Conservation (phyloP, 2,329 filamentous ascomycete species). For the Amylocarpus encephaloides region DNA sequence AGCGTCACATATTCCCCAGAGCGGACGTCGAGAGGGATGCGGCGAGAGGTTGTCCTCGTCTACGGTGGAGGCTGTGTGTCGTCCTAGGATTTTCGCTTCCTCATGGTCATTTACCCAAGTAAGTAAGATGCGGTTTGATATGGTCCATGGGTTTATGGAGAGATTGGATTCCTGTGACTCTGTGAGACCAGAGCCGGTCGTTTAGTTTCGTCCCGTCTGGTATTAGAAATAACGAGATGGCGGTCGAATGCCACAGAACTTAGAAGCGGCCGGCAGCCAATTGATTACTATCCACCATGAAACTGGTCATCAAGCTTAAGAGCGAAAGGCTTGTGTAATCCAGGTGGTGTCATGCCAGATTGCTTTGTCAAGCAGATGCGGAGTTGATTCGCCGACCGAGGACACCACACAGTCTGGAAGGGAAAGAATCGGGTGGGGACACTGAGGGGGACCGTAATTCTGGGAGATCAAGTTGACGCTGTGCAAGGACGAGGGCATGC, state of each 20-base stretch:
- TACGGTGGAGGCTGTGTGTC: neutral
- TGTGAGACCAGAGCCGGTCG: too few species aligned
- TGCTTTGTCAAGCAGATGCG: constrained; percentile 3
- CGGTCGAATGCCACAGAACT: too few species aligned
- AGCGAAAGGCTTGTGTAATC: neutral
- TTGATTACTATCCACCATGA: neutral
- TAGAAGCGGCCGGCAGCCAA: neutral
- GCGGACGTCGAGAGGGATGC: neutral
- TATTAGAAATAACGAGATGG: too few species aligned
- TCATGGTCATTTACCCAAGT: neutral
- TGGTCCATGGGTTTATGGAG: neutral
- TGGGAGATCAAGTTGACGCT: neutral
- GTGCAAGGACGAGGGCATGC: neutral
- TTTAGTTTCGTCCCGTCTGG: too few species aligned
- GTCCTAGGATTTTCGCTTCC: neutral
- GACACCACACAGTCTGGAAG: neutral
- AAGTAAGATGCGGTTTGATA: neutral
- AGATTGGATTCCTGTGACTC: neutral
- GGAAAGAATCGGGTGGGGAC: neutral
- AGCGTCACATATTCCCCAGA: constrained; percentile 6
- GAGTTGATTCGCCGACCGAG: neutral
- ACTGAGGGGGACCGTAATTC: neutral
- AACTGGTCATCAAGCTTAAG: neutral
- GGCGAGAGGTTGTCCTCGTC: neutral
- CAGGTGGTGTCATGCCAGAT: constrained; percentile 1